These are phyloP conservation scores for Cryoendolithus antarcticus DNA, from an alignment of 2,329 filamentous ascomycete species.

Conservation along the genomic window DNA sequence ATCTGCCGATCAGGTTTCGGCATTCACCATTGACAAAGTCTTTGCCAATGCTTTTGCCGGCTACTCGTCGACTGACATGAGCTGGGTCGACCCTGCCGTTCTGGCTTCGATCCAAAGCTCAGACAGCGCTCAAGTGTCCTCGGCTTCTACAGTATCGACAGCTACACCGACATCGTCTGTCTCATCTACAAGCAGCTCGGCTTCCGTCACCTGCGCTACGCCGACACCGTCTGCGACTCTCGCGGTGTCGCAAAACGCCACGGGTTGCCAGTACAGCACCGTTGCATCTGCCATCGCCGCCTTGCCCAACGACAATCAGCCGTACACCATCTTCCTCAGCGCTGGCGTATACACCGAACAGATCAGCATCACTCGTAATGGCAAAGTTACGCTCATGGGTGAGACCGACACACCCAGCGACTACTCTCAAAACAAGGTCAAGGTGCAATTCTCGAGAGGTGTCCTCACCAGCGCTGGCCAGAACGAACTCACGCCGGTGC, in stretches of 20 bases:
- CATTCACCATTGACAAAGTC: constrained; percentile 25
- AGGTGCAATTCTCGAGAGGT: constrained; percentile 26
- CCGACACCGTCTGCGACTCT: constrained; percentile 24
- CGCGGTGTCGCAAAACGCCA: constrained; percentile 15
- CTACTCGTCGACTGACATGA: constrained; percentile 22
- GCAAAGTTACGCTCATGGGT: constrained; percentile 27
- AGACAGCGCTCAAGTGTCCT: constrained; percentile 15
- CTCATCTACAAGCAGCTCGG: constrained; percentile 8
- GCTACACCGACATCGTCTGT: constrained; percentile 5
- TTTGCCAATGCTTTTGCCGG: constrained; percentile 24
- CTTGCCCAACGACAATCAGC: constrained; percentile 29
- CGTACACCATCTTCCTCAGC: constrained; percentile 30
- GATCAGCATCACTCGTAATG: constrained; percentile 28
- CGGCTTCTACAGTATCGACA: constrained; percentile 7
- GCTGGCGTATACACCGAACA: constrained; percentile 32
- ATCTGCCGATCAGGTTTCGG: constrained; percentile 23
- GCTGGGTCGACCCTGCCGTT: constrained; percentile 28
- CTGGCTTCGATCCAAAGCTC: constrained; percentile 23
- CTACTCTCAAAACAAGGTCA: constrained; percentile 27
- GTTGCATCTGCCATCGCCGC: constrained; percentile 33
- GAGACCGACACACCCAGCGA: constrained; percentile 24
- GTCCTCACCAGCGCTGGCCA: constrained; percentile 28
- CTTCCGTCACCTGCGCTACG: constrained; percentile 8
- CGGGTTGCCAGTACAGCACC: constrained; percentile 27
- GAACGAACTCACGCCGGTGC: constrained; percentile 33